Conservation (phyloP, 108 stramenopile species). For the Craspedostauros australis region DNA sequence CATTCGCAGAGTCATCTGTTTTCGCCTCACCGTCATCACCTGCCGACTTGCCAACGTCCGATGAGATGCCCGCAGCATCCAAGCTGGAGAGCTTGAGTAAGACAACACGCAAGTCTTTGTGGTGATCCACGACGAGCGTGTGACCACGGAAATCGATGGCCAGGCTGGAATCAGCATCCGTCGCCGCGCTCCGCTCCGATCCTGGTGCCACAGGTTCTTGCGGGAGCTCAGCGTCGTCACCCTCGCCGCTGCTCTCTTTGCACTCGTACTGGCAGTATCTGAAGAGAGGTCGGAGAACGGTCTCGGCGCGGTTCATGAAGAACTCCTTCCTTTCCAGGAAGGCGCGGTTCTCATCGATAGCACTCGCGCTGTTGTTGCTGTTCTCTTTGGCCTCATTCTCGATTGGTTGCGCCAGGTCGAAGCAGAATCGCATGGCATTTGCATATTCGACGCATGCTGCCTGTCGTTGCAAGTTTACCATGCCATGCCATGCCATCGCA, state of each 20-base stretch:
- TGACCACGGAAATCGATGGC: slow-evolving; percentile 54
- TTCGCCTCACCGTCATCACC: slow-evolving; percentile 14
- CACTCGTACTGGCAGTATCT: slow-evolving; percentile 73
- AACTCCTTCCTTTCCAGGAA: slow-evolving; percentile 58
- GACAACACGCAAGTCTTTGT: slow-evolving; percentile 34
- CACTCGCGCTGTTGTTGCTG: neutral
- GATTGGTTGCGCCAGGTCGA: slow-evolving; percentile 6
- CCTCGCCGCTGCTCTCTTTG: slow-evolving; percentile 25
- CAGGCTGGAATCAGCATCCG: too few species aligned
- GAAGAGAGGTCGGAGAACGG: slow-evolving; percentile 61
- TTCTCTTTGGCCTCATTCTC: neutral
- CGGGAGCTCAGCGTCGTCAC: slow-evolving; percentile 22
- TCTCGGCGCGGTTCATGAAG: slow-evolving; percentile 63
- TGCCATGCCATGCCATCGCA: too few species aligned
- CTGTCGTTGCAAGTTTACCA: too few species aligned
- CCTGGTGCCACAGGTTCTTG: too few species aligned
- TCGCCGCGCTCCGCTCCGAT: slow-evolving; percentile 11
- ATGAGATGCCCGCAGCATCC: too few species aligned
- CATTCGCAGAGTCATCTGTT: too few species aligned
- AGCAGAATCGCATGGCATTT: slow-evolving; percentile 35
- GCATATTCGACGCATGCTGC: slow-evolving; percentile 47
- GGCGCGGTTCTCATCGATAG: slow-evolving; percentile 7
- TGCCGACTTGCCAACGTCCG: slow-evolving; percentile 4
- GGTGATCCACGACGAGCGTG: slow-evolving; percentile 42
- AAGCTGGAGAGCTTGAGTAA: slow-evolving; percentile 37